A percentile compares a stretch with the other conserved stretches of the same genome.
These are phyloP conservation scores for Russula earlei DNA, from an alignment of 768 basidiomycete species.

Conservation along the genomic window DNA sequence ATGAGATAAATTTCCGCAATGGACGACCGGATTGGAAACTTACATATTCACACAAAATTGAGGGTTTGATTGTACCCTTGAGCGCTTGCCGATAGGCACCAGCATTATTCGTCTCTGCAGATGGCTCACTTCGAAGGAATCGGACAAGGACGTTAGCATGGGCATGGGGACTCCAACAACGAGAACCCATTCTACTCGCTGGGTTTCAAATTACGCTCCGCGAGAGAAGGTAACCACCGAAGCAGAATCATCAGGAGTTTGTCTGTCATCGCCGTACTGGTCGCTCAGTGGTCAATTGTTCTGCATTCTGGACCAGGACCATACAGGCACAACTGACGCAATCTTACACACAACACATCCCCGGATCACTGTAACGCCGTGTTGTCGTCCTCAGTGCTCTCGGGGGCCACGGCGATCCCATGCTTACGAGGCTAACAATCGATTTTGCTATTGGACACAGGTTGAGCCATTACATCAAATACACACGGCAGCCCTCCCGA, in stretches of 20 bases:
- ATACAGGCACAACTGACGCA: neutral
- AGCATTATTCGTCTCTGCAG: neutral
- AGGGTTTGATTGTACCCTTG: neutral
- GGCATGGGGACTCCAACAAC: neutral
- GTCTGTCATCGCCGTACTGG: slow-evolving; percentile 12
- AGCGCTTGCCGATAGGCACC: neutral
- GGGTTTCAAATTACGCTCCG: slow-evolving; percentile 20
- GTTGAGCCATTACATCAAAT: neutral
- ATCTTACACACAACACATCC: neutral
- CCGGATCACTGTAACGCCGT: neutral
- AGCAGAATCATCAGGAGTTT: slow-evolving; percentile 13
- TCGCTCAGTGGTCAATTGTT: no score
- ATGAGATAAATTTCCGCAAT: neutral
- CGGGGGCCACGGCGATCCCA: neutral
- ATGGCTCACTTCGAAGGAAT: neutral
- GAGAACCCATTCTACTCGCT: slow-evolving; percentile 10
- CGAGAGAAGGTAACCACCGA: slow-evolving; percentile 14
- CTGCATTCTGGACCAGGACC: neutral
- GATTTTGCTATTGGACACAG: neutral
- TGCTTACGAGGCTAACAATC: neutral
- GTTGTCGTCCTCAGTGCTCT: neutral
- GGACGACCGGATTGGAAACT: neutral
- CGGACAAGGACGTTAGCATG: neutral
- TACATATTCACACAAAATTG: neutral
- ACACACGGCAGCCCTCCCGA: neutral